Base-by-base conservation (phyloP, 257 asterid genomes). In the Linderniella brevidens region DNA sequence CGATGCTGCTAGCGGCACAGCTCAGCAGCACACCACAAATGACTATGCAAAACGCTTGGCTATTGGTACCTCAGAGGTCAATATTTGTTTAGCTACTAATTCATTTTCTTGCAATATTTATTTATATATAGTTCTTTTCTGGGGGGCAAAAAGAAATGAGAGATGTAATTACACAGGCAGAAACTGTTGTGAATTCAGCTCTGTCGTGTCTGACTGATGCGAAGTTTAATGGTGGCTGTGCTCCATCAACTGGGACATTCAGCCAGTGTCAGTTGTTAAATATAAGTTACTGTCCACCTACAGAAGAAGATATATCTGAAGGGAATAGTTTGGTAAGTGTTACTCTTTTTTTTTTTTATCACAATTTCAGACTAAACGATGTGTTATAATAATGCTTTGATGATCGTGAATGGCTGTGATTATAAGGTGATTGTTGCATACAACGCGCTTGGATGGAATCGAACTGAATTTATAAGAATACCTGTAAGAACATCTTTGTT, bases 41-140 rank as follows among this genome's bases (percentile, higher is more conserved):
- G 96, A 86, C 74, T 86, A 81, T 63, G 79, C 86, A 41, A 86
- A 86, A 63, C 88, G 94, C 46, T 63, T 86, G 57, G 83, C 92
- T 32, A 76, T 86, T 62, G 96, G 96, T 52, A 64, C 77, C 18
- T 58, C 79, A 13, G 78, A 76, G 93, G 96, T 81, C 39, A 16
- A 32, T 0, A 18, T 54, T 54, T 58, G 29, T 49, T 17, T 8
- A 17, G 14, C 53, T 15, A 40, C 35, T 40, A 41, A 19, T 50
- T 15, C 41, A 35, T 50, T 8, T 56, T 41, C 19, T 16, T 25
- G 6, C 32, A 25, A 29, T 13, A n/a, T 13, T n/a, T n/a, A n/a
- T n/a, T n/a, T 6, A n/a, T 37, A 14, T 35, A 5, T 36, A 43
- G 48, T 4, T 47, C 17, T 16, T 20, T 13, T 1, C 35, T 45